Conservation (phyloP, 2,329 filamentous ascomycete species). For the Leptographium flavum region DNA sequence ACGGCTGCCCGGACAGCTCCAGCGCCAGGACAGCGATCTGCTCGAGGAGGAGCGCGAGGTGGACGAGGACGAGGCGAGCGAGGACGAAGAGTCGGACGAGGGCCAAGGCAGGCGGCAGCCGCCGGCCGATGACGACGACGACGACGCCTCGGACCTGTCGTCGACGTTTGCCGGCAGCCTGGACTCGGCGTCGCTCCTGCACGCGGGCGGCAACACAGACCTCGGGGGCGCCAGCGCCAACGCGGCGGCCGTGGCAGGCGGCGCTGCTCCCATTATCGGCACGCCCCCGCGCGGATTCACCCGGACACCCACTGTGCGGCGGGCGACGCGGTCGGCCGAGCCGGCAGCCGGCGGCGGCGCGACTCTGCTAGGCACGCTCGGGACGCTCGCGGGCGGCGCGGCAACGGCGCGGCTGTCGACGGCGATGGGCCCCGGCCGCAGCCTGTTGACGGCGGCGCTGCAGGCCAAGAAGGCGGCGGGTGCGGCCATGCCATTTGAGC, state of each 20-base stretch:
- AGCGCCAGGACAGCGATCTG: slow-evolving; percentile 33
- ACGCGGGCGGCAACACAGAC: slow-evolving; percentile 14
- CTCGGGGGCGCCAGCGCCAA: too few relatives aligned
- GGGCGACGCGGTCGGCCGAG: slow-evolving; percentile 27
- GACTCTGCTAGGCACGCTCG: slow-evolving; percentile 58
- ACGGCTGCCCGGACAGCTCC: slow-evolving; percentile 17
- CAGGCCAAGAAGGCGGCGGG: slow-evolving; percentile 58
- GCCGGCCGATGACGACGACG: slow-evolving; percentile 26
- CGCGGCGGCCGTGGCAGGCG: slow-evolving; percentile 18
- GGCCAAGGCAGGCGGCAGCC: slow-evolving; percentile 28
- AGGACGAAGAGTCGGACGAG: slow-evolving; percentile 31
- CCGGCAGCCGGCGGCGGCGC: slow-evolving; percentile 48
- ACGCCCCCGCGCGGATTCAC: slow-evolving; percentile 47
- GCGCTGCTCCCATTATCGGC: slow-evolving; percentile 39
- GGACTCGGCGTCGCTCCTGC: slow-evolving; percentile 58
- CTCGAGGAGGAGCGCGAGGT: slow-evolving; percentile 23
- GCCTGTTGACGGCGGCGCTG: slow-evolving; percentile 56
- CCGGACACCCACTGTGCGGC: slow-evolving; percentile 49
- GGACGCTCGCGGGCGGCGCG: slow-evolving; percentile 54
- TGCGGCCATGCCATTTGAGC: slow-evolving; percentile 57
- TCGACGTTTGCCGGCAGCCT: slow-evolving; percentile 53
- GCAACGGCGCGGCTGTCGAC: slow-evolving; percentile 48
- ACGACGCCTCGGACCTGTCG: slow-evolving; percentile 48
- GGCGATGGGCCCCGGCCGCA: slow-evolving; percentile 52
- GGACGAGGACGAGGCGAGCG: slow-evolving; percentile 22